A percentile compares a stretch with the other conserved stretches of the same genome.
phyloP scores from a whole-genome alignment of 2,329 filamentous ascomycete genomes.

The Pezicula neosporulosa region DNA sequence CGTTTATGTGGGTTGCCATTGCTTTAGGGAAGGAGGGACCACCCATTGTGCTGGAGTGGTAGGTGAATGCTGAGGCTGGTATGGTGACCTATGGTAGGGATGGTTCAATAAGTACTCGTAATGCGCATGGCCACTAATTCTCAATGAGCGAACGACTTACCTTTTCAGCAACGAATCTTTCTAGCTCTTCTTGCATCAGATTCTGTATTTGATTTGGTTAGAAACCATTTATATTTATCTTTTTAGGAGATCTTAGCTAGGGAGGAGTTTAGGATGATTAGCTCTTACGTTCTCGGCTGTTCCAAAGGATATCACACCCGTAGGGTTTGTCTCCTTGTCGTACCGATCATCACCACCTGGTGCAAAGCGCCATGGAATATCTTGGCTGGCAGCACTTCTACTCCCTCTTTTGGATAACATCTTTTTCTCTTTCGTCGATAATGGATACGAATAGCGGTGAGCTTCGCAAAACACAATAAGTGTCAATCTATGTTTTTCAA shows the following conservation, averaged over 20 bases:
- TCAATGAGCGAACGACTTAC: constrained; percentile 11
- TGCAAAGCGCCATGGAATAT: constrained; percentile 14
- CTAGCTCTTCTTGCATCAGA: constrained; percentile 33
- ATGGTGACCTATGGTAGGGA: constrained; percentile 25
- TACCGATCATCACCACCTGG: constrained; percentile 13
- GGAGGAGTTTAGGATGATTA: too few relatives aligned
- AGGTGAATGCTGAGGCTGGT: constrained; percentile 32
- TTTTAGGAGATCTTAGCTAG: too few relatives aligned
- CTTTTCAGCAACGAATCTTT: constrained; percentile 34
- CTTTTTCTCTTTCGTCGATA: neutral
- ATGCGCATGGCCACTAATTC: neutral
- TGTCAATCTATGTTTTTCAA: too few relatives aligned
- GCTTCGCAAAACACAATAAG: too few relatives aligned
- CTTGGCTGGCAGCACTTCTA: constrained; percentile 5
- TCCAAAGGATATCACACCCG: constrained; percentile 14
- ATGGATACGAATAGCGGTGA: too few relatives aligned
- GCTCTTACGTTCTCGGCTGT: constrained; percentile 17
- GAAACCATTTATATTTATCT: neutral
- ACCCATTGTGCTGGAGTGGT: constrained; percentile 35
- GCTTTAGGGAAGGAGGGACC: constrained; percentile 34
- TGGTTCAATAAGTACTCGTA: neutral
- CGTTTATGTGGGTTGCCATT: constrained; percentile 38
- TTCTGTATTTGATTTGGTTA: constrained; percentile 19
- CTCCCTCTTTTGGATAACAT: constrained; percentile 1
- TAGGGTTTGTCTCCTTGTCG: constrained; percentile 13